These are phyloP conservation scores for Silybum marianum DNA, from an alignment of 129 eudicot species.

Conservation along the genomic window DNA sequence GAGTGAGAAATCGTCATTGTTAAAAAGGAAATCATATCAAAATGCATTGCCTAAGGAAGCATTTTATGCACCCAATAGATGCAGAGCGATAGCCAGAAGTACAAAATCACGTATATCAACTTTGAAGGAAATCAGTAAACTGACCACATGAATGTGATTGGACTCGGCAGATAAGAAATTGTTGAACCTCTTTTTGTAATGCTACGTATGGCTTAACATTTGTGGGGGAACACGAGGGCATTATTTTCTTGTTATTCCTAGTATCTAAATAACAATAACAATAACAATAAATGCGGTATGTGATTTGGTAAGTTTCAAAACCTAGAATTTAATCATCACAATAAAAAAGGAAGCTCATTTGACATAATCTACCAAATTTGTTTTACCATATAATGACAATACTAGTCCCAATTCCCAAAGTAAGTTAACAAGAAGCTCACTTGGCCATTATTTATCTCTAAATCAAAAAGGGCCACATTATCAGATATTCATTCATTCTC, in stretches of 20 bases:
- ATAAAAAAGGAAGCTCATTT: conserved; percentile 18
- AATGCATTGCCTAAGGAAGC: conserved; percentile 3
- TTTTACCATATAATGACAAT: conserved; percentile 5
- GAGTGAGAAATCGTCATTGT: neutral
- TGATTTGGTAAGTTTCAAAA: conserved; percentile 3
- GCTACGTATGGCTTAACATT: neutral
- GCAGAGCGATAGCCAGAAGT: conserved; percentile 7
- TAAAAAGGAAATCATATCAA: neutral
- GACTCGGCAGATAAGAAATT: neutral
- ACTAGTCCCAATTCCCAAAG: neutral
- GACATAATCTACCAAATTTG: conserved; percentile 5
- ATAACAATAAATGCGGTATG: conserved; percentile 7
- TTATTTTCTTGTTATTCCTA: neutral
- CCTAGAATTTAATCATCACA: neutral
- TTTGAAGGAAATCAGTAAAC: neutral
- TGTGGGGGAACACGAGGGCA: neutral
- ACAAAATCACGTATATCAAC: neutral
- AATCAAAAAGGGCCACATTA: neutral
- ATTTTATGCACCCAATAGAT: neutral
- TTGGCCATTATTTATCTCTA: neutral
- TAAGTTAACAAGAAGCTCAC: conserved; percentile 8
- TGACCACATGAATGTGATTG: neutral
- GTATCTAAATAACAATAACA: neutral
- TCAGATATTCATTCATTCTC: neutral
- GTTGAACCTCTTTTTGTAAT: neutral